Percentiles rank a stretch among this genome's conserved stretches.
These are phyloP conservation scores for Orbilia ellipsospora DNA, from an alignment of 2,329 filamentous ascomycete genomes.

Conservation along the genomic window DNA sequence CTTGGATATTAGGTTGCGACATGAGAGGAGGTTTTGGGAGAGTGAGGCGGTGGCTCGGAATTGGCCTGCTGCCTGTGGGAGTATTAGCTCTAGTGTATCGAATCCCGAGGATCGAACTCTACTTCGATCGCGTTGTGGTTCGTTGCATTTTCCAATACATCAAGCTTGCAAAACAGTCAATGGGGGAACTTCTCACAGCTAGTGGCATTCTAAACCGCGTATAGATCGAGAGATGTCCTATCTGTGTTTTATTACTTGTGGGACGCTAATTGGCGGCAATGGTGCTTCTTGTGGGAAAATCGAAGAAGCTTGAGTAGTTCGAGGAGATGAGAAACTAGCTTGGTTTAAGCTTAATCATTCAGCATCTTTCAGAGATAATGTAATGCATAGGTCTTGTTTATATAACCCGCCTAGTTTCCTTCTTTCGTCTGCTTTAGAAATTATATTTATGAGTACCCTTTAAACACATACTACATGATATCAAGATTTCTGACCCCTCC, in stretches of 20 bases:
- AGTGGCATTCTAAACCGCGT: conserved; percentile 29
- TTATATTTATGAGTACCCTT: not conserved
- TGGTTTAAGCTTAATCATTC: no score
- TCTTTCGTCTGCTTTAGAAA: not conserved
- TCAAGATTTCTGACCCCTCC: not conserved
- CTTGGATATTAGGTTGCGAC: conserved; percentile 75
- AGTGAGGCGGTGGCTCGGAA: conserved; percentile 85
- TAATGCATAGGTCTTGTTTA: no score
- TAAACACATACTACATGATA: conserved; percentile 1
- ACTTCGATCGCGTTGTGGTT: conserved; percentile 3
- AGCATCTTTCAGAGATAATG: no score
- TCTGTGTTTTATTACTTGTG: not conserved
- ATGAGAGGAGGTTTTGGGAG: conserved; percentile 81
- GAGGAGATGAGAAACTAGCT: no score
- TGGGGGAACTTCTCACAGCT: conserved; percentile 28
- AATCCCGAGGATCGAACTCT: not conserved
- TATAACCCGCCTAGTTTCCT: no score
- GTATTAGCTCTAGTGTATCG: not conserved
- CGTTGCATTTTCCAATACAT: conserved; percentile 1
- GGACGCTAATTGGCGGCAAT: not conserved
- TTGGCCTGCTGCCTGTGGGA: conserved; percentile 70
- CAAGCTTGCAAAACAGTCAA: not conserved
- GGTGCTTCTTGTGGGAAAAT: not conserved
- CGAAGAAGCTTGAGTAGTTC: not conserved
- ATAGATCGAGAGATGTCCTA: not conserved